Evolutionary conservation across 495 filamentous ascomycete genomes (phyloP).

Genomic region (Penicillium subrubescens): DNA sequence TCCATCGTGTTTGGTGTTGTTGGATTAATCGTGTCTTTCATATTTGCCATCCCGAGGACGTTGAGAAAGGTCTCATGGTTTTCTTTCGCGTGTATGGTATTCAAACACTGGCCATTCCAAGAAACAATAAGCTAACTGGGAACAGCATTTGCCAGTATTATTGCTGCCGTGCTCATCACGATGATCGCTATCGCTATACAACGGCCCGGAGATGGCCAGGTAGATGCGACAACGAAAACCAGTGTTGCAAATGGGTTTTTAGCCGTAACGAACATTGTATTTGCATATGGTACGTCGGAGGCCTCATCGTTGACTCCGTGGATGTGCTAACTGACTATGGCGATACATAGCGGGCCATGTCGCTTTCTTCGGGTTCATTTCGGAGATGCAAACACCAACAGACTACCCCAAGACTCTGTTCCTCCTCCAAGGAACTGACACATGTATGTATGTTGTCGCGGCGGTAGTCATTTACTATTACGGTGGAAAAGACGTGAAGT

Average conservation of each 20-base stretch:
- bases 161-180: constrained; percentile 65
- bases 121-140: neutral
- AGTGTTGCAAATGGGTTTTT: constrained; percentile 20
- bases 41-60: constrained; percentile 63
- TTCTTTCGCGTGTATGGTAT: constrained; percentile 51
- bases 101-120: neutral
- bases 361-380: constrained; percentile 68
- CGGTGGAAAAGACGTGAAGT: constrained; percentile 58
- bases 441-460: constrained; percentile 53
- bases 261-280: constrained; percentile 29
- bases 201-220: constrained; percentile 14
- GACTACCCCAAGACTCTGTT: constrained; percentile 62
- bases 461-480: constrained; percentile 59
- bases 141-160: constrained; percentile 57
- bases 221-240: constrained; percentile 18
- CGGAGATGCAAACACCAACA: constrained; percentile 63
- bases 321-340: constrained; percentile 12
- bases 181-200: constrained; percentile 62
- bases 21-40: constrained; percentile 59
- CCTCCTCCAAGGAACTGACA: constrained; percentile 58
- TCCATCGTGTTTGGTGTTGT: constrained; percentile 64
- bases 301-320: neutral
- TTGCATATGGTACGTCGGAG: constrained; percentile 29
- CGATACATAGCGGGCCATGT: constrained; percentile 44
- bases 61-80: constrained; percentile 55